phyloP scores from a whole-genome alignment of 1,139 yeast species.

The Nakaseomyces glabratus region DNA sequence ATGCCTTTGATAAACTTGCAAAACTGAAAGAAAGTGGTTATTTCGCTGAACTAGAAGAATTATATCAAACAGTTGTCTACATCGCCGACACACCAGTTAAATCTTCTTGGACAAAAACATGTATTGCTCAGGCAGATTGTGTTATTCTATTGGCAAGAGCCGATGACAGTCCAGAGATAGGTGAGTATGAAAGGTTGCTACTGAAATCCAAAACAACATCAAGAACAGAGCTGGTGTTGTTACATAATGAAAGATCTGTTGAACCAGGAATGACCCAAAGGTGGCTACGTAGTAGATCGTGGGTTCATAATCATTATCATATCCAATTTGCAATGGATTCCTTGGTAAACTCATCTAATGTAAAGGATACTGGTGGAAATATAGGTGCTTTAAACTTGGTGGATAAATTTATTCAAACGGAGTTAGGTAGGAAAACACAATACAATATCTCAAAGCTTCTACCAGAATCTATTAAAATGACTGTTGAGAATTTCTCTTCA shows the following conservation, averaged over 20 bases:
- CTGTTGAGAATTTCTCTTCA: slow-evolving; percentile 30
- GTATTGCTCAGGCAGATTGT: slow-evolving; percentile 94
- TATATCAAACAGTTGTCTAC: slow-evolving; percentile 76
- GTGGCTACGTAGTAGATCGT: slow-evolving; percentile 77
- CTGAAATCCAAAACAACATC: slow-evolving; percentile 77
- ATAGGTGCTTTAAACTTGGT: slow-evolving; percentile 20
- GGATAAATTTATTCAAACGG: slow-evolving; percentile 26
- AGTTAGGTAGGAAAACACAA: slow-evolving; percentile 28
- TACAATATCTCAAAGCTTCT: slow-evolving; percentile 26
- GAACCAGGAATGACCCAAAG: slow-evolving; percentile 74
- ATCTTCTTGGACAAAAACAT: slow-evolving; percentile 86
- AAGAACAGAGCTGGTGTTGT: slow-evolving; percentile 72
- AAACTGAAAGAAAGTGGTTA: slow-evolving; percentile 79
- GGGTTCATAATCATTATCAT: slow-evolving; percentile 94
- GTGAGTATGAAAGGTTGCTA: slow-evolving; percentile 75
- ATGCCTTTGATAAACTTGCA: slow-evolving; percentile 87
- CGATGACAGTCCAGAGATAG: slow-evolving; percentile 57
- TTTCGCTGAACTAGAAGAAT: slow-evolving; percentile 85
- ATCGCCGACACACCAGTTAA: slow-evolving; percentile 78
- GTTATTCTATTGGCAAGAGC: slow-evolving; percentile 65
- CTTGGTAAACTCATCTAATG: slow-evolving; percentile 9
- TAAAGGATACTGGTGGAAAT: slow-evolving; percentile 12
- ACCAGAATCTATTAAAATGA: slow-evolving; percentile 30
- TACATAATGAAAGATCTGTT: slow-evolving; percentile 78
- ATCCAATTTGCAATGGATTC: slow-evolving; percentile 40